Base-by-base conservation (phyloP, 2,329 filamentous ascomycete species). In the Diplodia corticola region DNA sequence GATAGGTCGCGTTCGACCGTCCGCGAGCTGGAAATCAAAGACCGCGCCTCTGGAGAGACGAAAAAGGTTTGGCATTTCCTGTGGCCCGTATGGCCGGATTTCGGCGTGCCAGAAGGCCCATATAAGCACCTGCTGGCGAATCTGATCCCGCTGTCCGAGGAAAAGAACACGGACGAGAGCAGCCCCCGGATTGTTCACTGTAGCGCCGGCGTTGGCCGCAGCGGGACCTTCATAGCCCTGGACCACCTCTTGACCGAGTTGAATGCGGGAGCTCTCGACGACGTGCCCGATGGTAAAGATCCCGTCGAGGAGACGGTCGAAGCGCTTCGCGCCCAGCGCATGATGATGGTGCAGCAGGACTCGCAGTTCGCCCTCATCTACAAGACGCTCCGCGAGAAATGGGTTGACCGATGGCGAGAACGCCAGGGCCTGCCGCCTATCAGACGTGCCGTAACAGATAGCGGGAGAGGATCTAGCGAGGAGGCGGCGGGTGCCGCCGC, bases 141-240 rank as follows among this genome's bases (percentile, higher is more conserved):
- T 35, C 82, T 93, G 6, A 88, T 93, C 82, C 81, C 83, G 9
- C 82, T 92, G 2, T 91, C 90, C 1, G 83, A 85, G 24, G 80
- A 85, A 69, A 86, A 85, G 75, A 66, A 60, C 28, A 15, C 54
- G 28, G 44, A 24, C 22, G 35, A 37, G 13, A 17, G 4, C 17
- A 66, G 40, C 48, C 91, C 94, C 4, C 89, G 94, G 65, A 89
- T 98, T 68, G 79, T 85, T 2, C 83, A 85, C 67, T 85, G 83
- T 81, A 96, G 92, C 74, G 95, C 95, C 7, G 95, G 95, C 46
- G 94, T 99, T 15, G 95, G 95, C 13, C 88, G 95, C 65, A 96
- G 91, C 7, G 95, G 95, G 37, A 98, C 95, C 0, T 99, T 98
- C 75, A 97, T 99, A 73, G 91, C 92, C 1, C 85, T 99, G n/a